Conservation (phyloP, 1,284 basidiomycete genomes). For the Fomitopsis pinicola region DNA sequence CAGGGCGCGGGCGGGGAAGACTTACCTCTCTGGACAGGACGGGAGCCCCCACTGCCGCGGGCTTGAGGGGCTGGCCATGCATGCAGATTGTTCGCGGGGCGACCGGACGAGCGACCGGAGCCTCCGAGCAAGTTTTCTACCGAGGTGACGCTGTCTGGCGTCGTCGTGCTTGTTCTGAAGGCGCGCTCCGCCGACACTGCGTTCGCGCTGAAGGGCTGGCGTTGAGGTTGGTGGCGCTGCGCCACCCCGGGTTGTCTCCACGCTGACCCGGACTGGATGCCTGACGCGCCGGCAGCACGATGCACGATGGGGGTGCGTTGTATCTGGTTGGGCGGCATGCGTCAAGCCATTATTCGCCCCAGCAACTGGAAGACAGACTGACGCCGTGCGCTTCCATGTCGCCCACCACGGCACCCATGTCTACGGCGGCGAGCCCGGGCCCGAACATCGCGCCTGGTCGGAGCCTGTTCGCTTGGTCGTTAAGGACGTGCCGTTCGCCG, state of each 20-base stretch:
- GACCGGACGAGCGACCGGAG: conserved; percentile 12
- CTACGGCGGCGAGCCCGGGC: conserved; percentile 25
- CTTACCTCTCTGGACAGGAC: conserved; percentile 7
- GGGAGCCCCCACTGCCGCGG: not conserved
- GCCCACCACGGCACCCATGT: conserved; percentile 54
- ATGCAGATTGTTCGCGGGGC: conserved; percentile 2
- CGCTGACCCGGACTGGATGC: conserved; percentile 10
- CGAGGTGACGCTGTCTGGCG: conserved; percentile 60
- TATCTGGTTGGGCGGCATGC: conserved; percentile 37
- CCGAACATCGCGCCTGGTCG: conserved; percentile 15
- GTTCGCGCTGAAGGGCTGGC: conserved; percentile 39
- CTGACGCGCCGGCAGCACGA: conserved; percentile 33
- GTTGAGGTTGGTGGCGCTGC: conserved; percentile 31
- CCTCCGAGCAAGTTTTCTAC: conserved; percentile 56
- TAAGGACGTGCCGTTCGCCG: conserved; percentile 11
- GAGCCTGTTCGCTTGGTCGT: conserved; percentile 14
- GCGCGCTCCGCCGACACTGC: conserved; percentile 35
- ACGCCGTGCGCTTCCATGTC: conserved; percentile 72
- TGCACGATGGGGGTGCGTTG: conserved; percentile 68
- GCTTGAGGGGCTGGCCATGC: conserved; percentile 10
- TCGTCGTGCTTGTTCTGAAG: conserved; percentile 38
- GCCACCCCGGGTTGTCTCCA: conserved; percentile 26
- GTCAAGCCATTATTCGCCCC: not conserved
- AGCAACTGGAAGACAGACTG: conserved; percentile 12
- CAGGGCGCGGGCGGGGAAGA: too few species aligned